A percentile compares a stretch with the other conserved stretches of the same genome.
Conservation (phyloP, 495 filamentous ascomycete genomes). For the Oidiodendron maius region DNA sequence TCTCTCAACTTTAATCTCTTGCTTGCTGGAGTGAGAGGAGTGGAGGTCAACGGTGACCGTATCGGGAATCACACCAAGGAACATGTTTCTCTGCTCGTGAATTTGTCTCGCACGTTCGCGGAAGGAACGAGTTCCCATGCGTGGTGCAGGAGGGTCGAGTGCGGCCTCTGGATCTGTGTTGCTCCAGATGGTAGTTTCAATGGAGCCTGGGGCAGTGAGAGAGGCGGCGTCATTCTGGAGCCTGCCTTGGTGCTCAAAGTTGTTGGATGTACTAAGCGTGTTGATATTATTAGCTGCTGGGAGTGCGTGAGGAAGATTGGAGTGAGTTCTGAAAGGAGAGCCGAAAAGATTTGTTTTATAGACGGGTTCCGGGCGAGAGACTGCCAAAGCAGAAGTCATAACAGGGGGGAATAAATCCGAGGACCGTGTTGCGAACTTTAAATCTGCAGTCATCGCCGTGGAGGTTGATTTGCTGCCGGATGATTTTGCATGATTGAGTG, state of each 20-base stretch:
- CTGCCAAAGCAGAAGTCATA: no score
- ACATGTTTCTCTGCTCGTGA: not conserved
- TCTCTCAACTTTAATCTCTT: not conserved
- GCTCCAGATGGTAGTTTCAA: constrained; percentile 1
- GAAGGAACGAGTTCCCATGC: constrained; percentile 5
- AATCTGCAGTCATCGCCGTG: no score
- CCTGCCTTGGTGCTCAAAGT: not conserved
- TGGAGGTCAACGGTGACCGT: not conserved
- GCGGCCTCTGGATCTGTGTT: not conserved
- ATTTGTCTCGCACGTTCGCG: constrained; percentile 10
- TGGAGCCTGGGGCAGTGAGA: not conserved
- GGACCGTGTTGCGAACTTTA: no score
- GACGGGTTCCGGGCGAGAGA: no score
- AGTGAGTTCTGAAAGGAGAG: constrained; percentile 2
- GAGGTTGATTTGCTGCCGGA: no score
- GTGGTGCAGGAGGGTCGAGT: constrained; percentile 3
- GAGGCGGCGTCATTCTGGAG: no score
- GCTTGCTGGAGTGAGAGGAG: no score
- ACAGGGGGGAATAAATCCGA: no score
- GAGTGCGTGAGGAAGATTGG: not conserved
- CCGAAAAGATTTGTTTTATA: not conserved
- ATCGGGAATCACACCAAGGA: not conserved
- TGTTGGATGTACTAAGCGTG: not conserved
- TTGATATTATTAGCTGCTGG: not conserved
- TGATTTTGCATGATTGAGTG: no score